Base-by-base conservation (phyloP, 106 monocot species). In the Dioscorea alata region DNA sequence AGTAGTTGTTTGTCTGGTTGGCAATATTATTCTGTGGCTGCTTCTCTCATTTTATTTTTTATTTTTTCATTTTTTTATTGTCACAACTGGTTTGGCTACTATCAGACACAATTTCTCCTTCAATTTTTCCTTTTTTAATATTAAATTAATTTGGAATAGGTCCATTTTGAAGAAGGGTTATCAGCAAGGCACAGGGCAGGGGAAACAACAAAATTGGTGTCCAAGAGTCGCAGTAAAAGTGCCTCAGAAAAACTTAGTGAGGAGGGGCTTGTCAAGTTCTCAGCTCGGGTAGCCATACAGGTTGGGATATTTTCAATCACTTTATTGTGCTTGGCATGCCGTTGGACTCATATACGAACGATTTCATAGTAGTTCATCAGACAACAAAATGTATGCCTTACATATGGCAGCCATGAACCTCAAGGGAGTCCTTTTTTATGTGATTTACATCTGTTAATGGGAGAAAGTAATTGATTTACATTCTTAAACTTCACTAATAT, bases 121-220 rank as follows among this genome's bases (percentile, higher is more conserved):
- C 33, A 5, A 3, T 42, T 42, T 42, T 42, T 42, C 3, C 28
- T n/a, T 34, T 34, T 34, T 6, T 8, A 8, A 49, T 33, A 12
- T 51, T 31, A 15, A 25, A 13, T 15, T 75, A 8, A 34, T 59
- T 65, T 75, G 48, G 23, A 62, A 32, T 68, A 96, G 96, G 58
- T 76, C 51, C 96, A 96, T 69, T 96, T 96, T 73, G 86, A 96
- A 52, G 96, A 96, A 82, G 96, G 85, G 62, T 77, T 88, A 65
- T 88, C 84, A 7, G 74, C 81, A 61, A 65, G 96, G 14, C 71
- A 86, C 54, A 82, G 49, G 68, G 65, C 74, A 68, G 71, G 60
- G 20, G 94, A 85, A 74, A 64, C 63, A 8, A 75, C 83, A 54
- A 94, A 79, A 80, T 17, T 86, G 78, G 63, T 83, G 25, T 70